Percentiles rank a stretch among this genome's conserved stretches.
Conservation (phyloP, 2,329 filamentous ascomycete species). For the Pseudogymnoascus sp. region DNA sequence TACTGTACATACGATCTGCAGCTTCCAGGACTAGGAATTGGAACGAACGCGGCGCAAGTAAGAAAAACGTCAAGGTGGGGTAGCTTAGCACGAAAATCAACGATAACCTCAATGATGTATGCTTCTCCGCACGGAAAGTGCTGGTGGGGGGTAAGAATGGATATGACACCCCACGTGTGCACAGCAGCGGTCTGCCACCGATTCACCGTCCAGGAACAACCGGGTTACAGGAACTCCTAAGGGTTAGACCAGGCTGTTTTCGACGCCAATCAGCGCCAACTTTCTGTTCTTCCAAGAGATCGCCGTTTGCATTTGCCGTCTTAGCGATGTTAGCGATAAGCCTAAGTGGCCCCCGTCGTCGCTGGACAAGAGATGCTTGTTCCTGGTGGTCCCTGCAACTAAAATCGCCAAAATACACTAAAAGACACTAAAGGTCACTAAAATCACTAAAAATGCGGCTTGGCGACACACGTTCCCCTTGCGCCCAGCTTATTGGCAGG, state of each 20-base stretch:
- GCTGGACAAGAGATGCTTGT: neutral
- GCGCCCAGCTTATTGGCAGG: conserved; percentile 5
- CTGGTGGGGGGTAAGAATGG: neutral
- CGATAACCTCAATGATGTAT: conserved; percentile 1
- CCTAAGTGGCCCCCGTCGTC: neutral
- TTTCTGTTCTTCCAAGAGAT: neutral
- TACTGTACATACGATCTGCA: neutral
- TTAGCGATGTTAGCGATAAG: neutral
- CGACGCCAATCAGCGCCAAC: neutral
- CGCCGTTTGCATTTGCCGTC: neutral
- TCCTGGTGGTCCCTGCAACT: conserved; percentile 7
- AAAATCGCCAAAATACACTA: neutral
- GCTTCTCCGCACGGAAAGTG: conserved; percentile 1
- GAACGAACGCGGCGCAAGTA: neutral
- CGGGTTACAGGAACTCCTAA: neutral
- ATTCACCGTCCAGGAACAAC: neutral
- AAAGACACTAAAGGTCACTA: neutral
- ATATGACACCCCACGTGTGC: neutral
- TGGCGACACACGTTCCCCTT: neutral
- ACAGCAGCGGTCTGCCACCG: neutral
- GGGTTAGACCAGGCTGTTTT: neutral
- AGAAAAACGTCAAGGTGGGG: neutral
- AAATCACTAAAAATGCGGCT: neutral
- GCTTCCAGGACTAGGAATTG: neutral
- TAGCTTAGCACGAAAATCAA: neutral